Base-by-base conservation (phyloP, 805 yeast genomes). In the Candida wancherniae region DNA sequence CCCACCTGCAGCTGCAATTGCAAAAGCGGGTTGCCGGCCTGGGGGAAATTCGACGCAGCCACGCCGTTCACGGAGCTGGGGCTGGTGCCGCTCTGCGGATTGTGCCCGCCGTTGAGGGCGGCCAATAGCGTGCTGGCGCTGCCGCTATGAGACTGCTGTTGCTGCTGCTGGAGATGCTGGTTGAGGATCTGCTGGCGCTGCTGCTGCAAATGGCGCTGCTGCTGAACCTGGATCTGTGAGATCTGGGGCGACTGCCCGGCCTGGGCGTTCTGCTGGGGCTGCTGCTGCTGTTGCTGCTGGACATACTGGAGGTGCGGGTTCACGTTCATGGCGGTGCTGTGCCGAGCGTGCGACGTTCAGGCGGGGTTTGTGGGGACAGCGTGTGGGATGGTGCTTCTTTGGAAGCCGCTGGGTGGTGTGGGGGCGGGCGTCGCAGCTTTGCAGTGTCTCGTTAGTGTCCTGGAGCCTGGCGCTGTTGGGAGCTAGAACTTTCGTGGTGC, bases 241-340 rank as follows among this genome's bases (percentile, higher is more conserved):
- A 61, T 43, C 36, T 57, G 68, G 2, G 67, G 66, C 9, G 64
- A 57, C 28, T 54, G 60, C 6, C 50, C 48, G 22, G 35, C 36
- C 16, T 23, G 33, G 11, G 43, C 30, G 18, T 39, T 53, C 21
- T 47, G 56, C 40, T 45, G 60, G 16, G 38, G 45, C 31, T 39
- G 55, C 27, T 44, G 47, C 42, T 44, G 64, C 24, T 42, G 51
- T 41, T 47, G 62, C 44, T 57, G 64, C 40, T 56, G 70, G 37
- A 64, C 51, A 45, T 62, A 63, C 40, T 61, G 71, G 28, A 63
- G 57, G 36, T 64, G 71, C 17, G 69, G 68, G 35, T 61, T 61
- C 27, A 56, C 55, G 47, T 64, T 64, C 69, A 64, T 64, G 28
- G 15, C n/a, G n/a, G n/a, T n/a, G n/a, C n/a, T n/a, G n/a, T n/a